Evolutionary conservation across 1,139 yeast species (phyloP), one percentile per base, ranked within the genome.

Genomic region (Debaryomyces psychrophilus): DNA sequence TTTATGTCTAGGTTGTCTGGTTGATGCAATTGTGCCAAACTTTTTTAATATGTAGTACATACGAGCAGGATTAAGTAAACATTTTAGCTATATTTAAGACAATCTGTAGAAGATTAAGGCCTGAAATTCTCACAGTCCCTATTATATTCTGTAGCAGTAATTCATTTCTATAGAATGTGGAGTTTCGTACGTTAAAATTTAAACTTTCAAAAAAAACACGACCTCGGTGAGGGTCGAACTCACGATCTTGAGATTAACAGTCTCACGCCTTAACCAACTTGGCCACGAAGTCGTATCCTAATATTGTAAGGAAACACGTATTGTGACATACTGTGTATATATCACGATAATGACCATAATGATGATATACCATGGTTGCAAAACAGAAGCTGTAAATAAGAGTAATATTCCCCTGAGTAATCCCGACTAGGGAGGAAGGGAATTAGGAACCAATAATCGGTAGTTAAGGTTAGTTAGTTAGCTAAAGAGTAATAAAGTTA

Each of bases 221-320:
- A 62, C 67, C 67, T 55, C 67, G 68, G 67, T 61, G 68, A 64
- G 67, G 71, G 51, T 67, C 68, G 71, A 67, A 67, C 72, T 67
- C 71, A 64, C 71, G 71, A 67, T 66, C 71, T 67, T 63, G 64
- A 59, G 71, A 67, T 67, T 68, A 68, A 67, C 71, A 68, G 71
- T 67, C 71, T 58, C 63, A 67, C 71, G 72, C 72, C 72, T 67
- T 67, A 67, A 58, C 72, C 72, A 67, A 57, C 71, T 67, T 67
- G 72, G 71, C 71, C 71, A 67, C 71, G 71, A 58, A 67, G 71
- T 64, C 71, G 15, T 49, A 31, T 37, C 36, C 15, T 33, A 8
- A 26, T 26, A 11, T n/a, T 5, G 4, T 26, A 8, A 26, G 4
- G 8, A 26, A 9, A n/a, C 7, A 9, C 12, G 8, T 26, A 26